phyloP scores from a whole-genome alignment of 768 basidiomycete genomes.

The Kwoniella bestiolae region DNA sequence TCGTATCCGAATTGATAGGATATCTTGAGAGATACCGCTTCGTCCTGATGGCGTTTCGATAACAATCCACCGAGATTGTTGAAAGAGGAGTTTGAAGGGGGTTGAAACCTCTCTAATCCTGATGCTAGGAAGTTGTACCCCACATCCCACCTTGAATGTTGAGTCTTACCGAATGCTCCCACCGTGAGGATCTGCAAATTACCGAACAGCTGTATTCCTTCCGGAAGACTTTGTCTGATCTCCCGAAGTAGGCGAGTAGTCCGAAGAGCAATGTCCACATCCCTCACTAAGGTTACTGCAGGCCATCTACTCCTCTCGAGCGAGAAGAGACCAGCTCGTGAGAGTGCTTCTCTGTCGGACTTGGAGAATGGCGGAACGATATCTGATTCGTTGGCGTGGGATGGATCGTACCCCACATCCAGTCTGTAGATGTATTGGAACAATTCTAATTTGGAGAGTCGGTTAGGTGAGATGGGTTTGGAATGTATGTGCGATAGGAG shows the following conservation, averaged over 20 bases:
- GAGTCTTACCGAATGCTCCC: neutral
- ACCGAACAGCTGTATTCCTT: neutral
- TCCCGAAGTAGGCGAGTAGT: neutral
- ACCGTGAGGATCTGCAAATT: neutral
- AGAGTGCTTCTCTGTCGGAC: neutral
- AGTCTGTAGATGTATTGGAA: neutral
- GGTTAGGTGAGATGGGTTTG: neutral
- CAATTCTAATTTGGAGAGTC: conserved; percentile 2
- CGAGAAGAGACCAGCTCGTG: neutral
- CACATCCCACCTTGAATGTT: conserved; percentile 9
- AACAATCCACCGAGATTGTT: neutral
- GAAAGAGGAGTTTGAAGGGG: neutral
- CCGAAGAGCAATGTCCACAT: neutral
- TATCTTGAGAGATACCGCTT: neutral
- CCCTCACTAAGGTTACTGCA: neutral
- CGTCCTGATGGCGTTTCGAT: neutral
- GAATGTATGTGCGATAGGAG: neutral
- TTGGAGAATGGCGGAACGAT: neutral
- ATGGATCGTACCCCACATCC: neutral
- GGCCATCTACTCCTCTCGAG: neutral
- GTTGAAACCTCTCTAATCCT: neutral
- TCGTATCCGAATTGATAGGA: neutral
- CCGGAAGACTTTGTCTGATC: neutral
- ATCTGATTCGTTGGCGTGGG: neutral
- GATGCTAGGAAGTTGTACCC: neutral